A percentile compares a stretch with the other conserved stretches of the same genome.
phyloP scores from a whole-genome alignment of 1,284 basidiomycete species.

The Rhodotorula sp. region DNA sequence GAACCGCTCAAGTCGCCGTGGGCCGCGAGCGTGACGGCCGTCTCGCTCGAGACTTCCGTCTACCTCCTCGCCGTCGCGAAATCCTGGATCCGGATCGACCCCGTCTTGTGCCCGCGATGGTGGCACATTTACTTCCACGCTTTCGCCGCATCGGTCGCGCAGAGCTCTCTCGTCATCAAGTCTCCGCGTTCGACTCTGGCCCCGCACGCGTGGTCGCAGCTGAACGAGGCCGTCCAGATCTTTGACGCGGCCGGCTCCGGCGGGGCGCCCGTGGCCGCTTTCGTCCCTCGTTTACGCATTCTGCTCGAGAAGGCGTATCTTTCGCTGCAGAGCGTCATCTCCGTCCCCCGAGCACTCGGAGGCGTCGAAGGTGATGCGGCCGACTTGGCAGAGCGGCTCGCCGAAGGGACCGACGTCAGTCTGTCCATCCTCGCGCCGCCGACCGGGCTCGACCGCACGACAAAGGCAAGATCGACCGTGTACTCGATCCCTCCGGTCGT shows the following conservation, averaged over 20 bases:
- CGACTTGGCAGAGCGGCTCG: constrained; percentile 1
- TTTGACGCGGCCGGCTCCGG: constrained; percentile 32
- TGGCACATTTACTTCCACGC: constrained; percentile 44
- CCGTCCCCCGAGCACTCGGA: constrained; percentile 20
- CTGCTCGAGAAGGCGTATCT: constrained; percentile 38
- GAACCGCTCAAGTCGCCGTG: constrained; percentile 40
- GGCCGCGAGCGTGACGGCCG: constrained; percentile 34
- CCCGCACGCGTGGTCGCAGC: constrained; percentile 39
- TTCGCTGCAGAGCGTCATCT: constrained; percentile 26
- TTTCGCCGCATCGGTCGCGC: constrained; percentile 36
- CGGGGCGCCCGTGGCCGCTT: constrained; percentile 38
- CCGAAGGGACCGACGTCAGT: constrained; percentile 16
- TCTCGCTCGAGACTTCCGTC: constrained; percentile 37
- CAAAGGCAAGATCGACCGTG: not conserved
- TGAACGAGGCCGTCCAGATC: constrained; percentile 32
- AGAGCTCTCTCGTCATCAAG: constrained; percentile 40
- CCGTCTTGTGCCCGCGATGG: constrained; percentile 36
- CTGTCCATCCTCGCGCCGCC: constrained; percentile 27
- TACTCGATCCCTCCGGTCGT: not conserved
- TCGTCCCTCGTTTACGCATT: constrained; percentile 32
- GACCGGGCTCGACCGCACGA: constrained; percentile 25
- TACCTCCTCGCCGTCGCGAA: constrained; percentile 41
- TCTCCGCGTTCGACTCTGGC: constrained; percentile 36
- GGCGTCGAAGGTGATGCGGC: not conserved
- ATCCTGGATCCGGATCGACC: constrained; percentile 31